These are phyloP conservation scores for Scheffersomyces stambukii DNA, from an alignment of 1,139 yeast species.

Conservation along the genomic window DNA sequence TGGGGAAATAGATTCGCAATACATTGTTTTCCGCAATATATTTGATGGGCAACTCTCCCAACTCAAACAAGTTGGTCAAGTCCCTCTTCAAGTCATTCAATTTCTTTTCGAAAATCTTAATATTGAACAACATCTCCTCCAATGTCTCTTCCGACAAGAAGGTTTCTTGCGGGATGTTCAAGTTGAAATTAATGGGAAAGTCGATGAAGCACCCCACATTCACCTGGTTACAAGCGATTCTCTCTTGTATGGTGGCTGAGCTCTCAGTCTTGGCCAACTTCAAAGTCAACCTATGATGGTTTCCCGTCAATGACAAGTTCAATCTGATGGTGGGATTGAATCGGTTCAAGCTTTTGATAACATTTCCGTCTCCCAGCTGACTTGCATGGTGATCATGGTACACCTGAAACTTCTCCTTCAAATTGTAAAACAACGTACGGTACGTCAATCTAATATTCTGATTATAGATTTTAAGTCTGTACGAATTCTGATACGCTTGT, in stretches of 20 bases:
- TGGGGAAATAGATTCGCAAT: slow-evolving; percentile 54
- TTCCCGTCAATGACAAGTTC: slow-evolving; percentile 31
- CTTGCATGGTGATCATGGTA: slow-evolving; percentile 5
- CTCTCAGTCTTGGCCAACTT: slow-evolving; percentile 33
- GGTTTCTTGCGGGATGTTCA: slow-evolving; percentile 46
- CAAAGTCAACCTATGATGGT: slow-evolving; percentile 34
- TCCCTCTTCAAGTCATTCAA: slow-evolving; percentile 32
- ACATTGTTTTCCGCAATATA: slow-evolving; percentile 28
- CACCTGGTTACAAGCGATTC: slow-evolving; percentile 10
- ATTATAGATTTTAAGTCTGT: slow-evolving; percentile 17
- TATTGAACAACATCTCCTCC: slow-evolving; percentile 33
- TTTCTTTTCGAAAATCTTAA: slow-evolving; percentile 29
- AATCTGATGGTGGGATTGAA: slow-evolving; percentile 12
- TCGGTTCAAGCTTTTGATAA: slow-evolving; percentile 4
- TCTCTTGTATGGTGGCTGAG: slow-evolving; percentile 19
- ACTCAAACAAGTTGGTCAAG: slow-evolving; percentile 34
- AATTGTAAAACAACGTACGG: slow-evolving; percentile 14
- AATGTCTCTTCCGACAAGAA: slow-evolving; percentile 46
- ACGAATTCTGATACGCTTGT: slow-evolving; percentile 19
- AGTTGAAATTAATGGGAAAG: slow-evolving; percentile 38
- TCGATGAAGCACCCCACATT: slow-evolving; percentile 49
- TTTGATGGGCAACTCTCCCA: slow-evolving; percentile 51
- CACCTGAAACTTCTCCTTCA: slow-evolving; percentile 9
- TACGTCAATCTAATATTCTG: slow-evolving; percentile 17
- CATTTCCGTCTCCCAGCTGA: neutral